phyloP scores from a whole-genome alignment of 2,329 filamentous ascomycete genomes.

The Colletotrichum musicola region DNA sequence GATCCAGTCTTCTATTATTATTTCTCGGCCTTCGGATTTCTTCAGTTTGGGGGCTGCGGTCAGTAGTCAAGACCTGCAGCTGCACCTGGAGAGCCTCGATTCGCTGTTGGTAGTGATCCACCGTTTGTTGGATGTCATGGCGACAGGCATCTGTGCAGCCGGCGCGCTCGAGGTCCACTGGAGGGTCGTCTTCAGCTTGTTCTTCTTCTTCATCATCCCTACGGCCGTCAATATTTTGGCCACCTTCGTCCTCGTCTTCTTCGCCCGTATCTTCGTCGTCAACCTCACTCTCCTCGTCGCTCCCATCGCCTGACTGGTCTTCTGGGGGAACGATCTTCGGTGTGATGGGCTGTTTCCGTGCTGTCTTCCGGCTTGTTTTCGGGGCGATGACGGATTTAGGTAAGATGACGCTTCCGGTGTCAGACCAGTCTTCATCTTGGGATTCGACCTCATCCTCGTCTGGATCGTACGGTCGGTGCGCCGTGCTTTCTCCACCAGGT shows the following conservation, averaged over 20 bases:
- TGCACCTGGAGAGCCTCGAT: not conserved
- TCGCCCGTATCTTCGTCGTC: not conserved
- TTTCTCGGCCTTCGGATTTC: not conserved
- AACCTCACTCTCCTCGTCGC: not conserved
- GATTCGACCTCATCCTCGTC: slow-evolving; percentile 35
- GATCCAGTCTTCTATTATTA: not conserved
- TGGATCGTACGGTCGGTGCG: slow-evolving; percentile 17
- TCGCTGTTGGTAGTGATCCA: not conserved
- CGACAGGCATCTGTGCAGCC: slow-evolving; percentile 18
- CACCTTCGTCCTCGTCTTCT: not conserved
- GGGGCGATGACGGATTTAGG: not conserved
- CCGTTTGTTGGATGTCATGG: not conserved
- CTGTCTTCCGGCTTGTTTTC: not conserved
- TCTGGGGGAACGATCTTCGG: not conserved
- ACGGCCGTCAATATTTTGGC: not conserved
- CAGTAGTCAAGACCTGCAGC: not conserved
- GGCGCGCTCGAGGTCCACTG: slow-evolving; percentile 1
- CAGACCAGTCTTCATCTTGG: slow-evolving; percentile 9
- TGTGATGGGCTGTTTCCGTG: not conserved
- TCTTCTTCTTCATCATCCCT: not conserved
- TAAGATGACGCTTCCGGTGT: not conserved
- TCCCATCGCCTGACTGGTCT: not conserved
- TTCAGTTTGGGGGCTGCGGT: not conserved
- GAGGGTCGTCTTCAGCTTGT: not conserved
- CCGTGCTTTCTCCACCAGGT: not conserved